Evolutionary conservation across 176 grass and related monocot species (phyloP).

Genomic region (Oropetium thomaeum): DNA sequence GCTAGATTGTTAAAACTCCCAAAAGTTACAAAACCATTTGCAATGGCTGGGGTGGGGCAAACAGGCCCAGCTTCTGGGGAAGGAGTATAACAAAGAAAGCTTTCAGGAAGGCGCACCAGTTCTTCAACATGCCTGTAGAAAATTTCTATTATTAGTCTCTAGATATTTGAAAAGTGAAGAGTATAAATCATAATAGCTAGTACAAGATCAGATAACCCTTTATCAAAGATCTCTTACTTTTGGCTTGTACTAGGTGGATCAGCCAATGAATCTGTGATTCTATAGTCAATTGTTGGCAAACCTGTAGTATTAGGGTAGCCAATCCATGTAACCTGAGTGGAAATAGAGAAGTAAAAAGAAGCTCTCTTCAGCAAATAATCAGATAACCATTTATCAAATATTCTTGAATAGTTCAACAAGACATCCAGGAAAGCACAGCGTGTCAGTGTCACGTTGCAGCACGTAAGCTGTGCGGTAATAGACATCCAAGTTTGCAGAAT

Average conservation of each 20-base stretch:
- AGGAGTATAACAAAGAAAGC: constrained; percentile 97
- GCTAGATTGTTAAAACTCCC: constrained; percentile 99
- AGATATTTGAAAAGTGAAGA: constrained; percentile 16
- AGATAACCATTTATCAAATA: constrained; percentile 13
- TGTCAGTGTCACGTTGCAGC: not conserved
- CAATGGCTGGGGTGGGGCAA: constrained; percentile 75
- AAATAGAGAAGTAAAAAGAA: constrained; percentile 26
- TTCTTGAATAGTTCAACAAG: not conserved
- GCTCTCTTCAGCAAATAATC: not conserved
- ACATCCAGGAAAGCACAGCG: not conserved
- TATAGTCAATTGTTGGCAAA: constrained; percentile 93
- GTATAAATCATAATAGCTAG: not conserved
- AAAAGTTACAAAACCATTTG: constrained; percentile 94
- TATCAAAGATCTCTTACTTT: constrained; percentile 52
- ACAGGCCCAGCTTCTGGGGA: constrained; percentile 96
- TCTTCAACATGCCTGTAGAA: constrained; percentile 86
- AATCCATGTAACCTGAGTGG: constrained; percentile 87
- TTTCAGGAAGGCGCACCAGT: constrained; percentile 79
- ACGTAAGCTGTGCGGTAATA: not conserved
- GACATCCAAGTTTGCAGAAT: not conserved
- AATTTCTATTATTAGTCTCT: constrained; percentile 23
- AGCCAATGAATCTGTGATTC: constrained; percentile 82
- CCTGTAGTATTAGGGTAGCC: constrained; percentile 99
- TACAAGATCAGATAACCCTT: not conserved
- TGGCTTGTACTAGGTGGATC: constrained; percentile 75